Base-by-base conservation (phyloP, 805 yeast species). In the Candida nanaspora region DNA sequence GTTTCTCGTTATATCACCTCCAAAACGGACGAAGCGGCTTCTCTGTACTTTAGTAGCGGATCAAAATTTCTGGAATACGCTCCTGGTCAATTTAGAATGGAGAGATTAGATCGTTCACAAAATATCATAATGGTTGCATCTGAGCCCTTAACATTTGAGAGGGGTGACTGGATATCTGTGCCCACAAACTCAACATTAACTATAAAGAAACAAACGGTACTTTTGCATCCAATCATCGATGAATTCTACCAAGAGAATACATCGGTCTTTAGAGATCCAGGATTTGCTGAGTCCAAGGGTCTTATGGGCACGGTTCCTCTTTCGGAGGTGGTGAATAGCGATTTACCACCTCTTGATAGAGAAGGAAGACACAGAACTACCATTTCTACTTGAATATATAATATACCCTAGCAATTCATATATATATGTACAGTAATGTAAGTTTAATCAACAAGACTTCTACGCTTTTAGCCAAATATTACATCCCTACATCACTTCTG, bases 91-190 rank as follows among this genome's bases (percentile, higher is more conserved):
- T 93, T 86, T 66, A 76, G 85, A 53, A 88, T 93, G 96, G 97
- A 93, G 61, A 73, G 98, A 41, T 68, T 86, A 45, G 95, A 89
- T 61, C 72, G 97, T 40, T 84, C 93, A 9, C 97, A 91, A 61
- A 91, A 87, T 60, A 91, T 93, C 15, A 82, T 91, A n/a, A 83
- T 93, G 81, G 49, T 93, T 38, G 96, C 98, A 1, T 83, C 95
- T 15, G 98, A 93, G 57, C 98, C 98, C 0, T 69, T 93, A 42
- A 93, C 98, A 0, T 93, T 93, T 60, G 98, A 93, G 64, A 68
- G 98, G 41, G 91, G 89, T 31, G 98, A 93, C 62, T 93, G 98
- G 98, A 85, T 91, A 39, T 82, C 96, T 3, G 94, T 93, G 1
- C 98, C 98, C 2, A 84, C 98, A 1, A 93, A 93, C 58, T 84